phyloP scores from a whole-genome alignment of 2,329 filamentous ascomycete species.

The Penicillium glabrum region DNA sequence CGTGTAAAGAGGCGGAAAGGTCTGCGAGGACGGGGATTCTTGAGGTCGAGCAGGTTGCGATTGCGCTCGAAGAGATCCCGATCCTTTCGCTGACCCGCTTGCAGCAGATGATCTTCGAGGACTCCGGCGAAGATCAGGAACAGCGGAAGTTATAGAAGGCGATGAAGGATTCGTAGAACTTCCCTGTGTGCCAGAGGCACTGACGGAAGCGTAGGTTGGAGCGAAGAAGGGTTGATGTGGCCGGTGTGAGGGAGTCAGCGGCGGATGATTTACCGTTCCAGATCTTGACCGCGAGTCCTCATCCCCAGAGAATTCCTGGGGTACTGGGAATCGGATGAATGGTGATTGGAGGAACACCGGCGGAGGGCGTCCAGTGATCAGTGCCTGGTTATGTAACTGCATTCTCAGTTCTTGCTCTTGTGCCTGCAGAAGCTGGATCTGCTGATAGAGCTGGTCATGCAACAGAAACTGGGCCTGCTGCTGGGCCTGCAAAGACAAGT shows the following conservation, averaged over 20 bases:
- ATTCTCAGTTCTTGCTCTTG: constrained; percentile 52
- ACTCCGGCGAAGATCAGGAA: constrained; percentile 46
- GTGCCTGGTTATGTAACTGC: constrained; percentile 47
- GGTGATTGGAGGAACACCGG: constrained; percentile 43
- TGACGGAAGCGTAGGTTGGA: constrained; percentile 38
- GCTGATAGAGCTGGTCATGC: constrained; percentile 51
- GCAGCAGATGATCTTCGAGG: constrained; percentile 46
- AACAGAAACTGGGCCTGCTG: constrained; percentile 49
- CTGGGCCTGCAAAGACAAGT: constrained; percentile 42
- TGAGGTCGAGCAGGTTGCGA: constrained; percentile 52
- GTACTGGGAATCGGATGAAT: constrained; percentile 42
- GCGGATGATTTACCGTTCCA: constrained; percentile 37
- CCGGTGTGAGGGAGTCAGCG: constrained; percentile 32
- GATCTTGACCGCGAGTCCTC: constrained; percentile 39
- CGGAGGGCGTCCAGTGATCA: constrained; percentile 40
- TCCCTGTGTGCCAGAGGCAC: constrained; percentile 36
- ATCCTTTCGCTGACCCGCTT: constrained; percentile 43
- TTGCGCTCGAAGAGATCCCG: constrained; percentile 46
- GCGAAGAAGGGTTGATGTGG: constrained; percentile 32
- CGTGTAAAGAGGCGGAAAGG: constrained; percentile 34
- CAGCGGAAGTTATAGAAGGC: constrained; percentile 39
- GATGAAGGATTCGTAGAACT: constrained; percentile 49
- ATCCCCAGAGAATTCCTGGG: constrained; percentile 34
- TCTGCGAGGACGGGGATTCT: constrained; percentile 34
- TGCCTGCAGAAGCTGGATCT: constrained; percentile 51